Conservation (phyloP, 176 grass and related monocot species). For the Melocanna baccifera region DNA sequence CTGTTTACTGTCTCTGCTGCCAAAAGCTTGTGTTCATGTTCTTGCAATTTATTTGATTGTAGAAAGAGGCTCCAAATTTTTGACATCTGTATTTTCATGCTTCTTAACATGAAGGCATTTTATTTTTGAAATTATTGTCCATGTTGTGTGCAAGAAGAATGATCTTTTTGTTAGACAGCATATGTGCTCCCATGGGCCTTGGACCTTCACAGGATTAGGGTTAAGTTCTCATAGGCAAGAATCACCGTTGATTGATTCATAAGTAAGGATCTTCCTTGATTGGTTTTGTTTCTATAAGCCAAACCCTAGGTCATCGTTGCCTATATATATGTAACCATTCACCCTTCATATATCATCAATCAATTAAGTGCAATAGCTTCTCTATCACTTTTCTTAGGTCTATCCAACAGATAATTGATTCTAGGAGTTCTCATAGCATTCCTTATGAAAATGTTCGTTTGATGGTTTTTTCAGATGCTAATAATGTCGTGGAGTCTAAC, state of each 20-base stretch:
- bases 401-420: background rate
- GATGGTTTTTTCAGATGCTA: conserved; percentile 55
- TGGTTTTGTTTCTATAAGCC: no score
- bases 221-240: no score
- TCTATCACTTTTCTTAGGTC: background rate
- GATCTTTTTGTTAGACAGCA: no score
- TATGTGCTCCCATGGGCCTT: no score
- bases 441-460: conserved; percentile 10
- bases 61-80: background rate
- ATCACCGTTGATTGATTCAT: no score
- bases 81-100: background rate
- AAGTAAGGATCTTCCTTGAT: no score
- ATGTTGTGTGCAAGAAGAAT: background rate
- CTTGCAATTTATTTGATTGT: background rate
- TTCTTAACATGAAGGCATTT: background rate
- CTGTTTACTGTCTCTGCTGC: background rate
- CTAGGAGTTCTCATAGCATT: no score
- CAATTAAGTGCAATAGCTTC: no score
- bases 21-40: background rate
- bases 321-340: no score
- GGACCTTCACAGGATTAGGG: no score
- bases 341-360: no score
- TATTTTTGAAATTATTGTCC: background rate
- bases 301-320: no score
- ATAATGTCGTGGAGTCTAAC: conserved; percentile 61